Evolutionary conservation across 1,139 yeast genomes (phyloP), one percentile per base, ranked within the genome.

Genomic region (Blastobotrys proliferans): DNA sequence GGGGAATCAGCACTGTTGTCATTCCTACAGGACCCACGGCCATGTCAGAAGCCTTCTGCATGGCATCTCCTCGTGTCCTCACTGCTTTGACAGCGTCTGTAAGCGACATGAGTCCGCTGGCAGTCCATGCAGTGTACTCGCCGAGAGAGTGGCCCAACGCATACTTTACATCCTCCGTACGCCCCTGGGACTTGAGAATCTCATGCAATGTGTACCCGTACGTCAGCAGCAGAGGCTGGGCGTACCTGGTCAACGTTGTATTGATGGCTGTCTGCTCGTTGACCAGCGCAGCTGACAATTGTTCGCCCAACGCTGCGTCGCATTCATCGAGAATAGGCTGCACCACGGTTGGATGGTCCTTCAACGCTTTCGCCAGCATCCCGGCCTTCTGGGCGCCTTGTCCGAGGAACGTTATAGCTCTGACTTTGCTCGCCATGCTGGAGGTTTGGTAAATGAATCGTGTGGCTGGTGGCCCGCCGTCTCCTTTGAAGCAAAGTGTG

Each of bases 101-200:
- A 10, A 76, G 58, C 28, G 67, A 58, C 16, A 77, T 52, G 2
- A 64, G 60, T 0, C 77, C 78, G 11, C 73, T 62, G 6, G 75
- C 65, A 1, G 70, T 57, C 42, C 74, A 62, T 0, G 82, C 80
- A 1, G 81, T 64, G 54, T 74, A 79, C 57, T 79, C 84, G 3
- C 85, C 85, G 11, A 79, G 63, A 2, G 84, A 79, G 56, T 80
- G 85, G 35, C 85, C 85, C 50, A 76, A 50, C 1, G 72, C 50
- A 45, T 58, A 59, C 22, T 29, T 25, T 18, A 39, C 36, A 29
- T 27, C 30, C 25, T 26, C 24, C 24, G 29, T 9, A 13, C 39
- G 43, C 9, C 61, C 37, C 41, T 53, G 56, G 5, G 53, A 51
- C n/a, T 56, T 51, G 30, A 72, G 46, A 2, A 70, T 51, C 40